Percentiles rank a stretch among this genome's conserved stretches.
Evolutionary conservation across 768 basidiomycete species (phyloP).

Genomic region (Podaxis sp.): DNA sequence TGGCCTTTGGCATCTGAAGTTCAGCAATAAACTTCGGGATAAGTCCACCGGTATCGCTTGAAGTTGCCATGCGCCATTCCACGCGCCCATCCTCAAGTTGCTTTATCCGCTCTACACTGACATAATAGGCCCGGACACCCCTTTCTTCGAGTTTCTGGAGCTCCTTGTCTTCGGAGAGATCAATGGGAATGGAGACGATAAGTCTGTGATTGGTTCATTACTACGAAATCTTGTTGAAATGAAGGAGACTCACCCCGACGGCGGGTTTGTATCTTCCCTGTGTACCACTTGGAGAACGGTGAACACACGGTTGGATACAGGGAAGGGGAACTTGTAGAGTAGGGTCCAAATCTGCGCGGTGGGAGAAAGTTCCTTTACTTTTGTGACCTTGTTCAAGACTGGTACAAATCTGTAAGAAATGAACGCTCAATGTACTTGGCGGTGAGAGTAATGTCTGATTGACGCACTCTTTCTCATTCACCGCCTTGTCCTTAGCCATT

Average conservation of each 20-base stretch:
- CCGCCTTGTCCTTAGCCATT: conserved; percentile 61
- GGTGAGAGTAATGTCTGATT: neutral
- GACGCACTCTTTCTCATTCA: conserved; percentile 66
- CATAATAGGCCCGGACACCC: conserved; percentile 66
- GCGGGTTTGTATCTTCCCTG: conserved; percentile 46
- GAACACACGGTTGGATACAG: conserved; percentile 72
- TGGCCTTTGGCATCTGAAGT: conserved; percentile 56
- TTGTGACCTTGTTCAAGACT: conserved; percentile 59
- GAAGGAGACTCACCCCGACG: conserved; percentile 52
- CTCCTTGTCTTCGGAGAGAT: conserved; percentile 56
- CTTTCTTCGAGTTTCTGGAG: conserved; percentile 61
- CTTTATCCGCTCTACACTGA: conserved; percentile 62
- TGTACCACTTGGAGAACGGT: conserved; percentile 69
- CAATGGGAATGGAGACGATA: conserved; percentile 66
- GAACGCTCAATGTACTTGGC: neutral
- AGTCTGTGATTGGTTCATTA: conserved; percentile 31
- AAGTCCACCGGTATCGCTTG: conserved; percentile 66
- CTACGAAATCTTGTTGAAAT: conserved; percentile 16
- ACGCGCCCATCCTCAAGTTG: conserved; percentile 62
- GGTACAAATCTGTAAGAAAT: conserved; percentile 54
- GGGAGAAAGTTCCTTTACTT: conserved; percentile 61
- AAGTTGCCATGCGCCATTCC: conserved; percentile 83
- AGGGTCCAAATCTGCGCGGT: conserved; percentile 68
- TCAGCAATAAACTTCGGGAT: conserved; percentile 68
- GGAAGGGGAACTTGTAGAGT: conserved; percentile 70